phyloP scores from a whole-genome alignment of 2,329 filamentous ascomycete species.

The Scolecobasidium constrictum region DNA sequence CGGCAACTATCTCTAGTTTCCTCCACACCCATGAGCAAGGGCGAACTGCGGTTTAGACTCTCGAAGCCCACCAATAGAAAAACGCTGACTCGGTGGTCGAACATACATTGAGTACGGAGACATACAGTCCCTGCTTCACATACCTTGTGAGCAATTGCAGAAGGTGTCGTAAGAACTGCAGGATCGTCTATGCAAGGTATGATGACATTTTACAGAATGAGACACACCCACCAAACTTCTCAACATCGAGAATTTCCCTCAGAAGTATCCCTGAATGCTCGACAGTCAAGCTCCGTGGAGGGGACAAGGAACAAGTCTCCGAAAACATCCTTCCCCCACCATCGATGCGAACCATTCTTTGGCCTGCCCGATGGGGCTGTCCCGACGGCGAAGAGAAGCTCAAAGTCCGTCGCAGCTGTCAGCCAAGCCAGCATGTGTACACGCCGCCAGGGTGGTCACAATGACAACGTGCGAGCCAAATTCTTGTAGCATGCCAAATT shows the following conservation, averaged over 20 bases:
- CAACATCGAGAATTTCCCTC: too few species aligned
- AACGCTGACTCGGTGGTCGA: not conserved
- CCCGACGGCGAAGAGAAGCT: not conserved
- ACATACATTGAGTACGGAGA: slow-evolving; percentile 1
- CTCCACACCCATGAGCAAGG: not conserved
- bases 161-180: too few species aligned
- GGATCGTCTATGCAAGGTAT: not conserved
- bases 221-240: too few species aligned
- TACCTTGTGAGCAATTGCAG: too few species aligned
- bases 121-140: too few species aligned
- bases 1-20: not conserved
- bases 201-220: not conserved
- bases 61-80: not conserved
- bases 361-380: too few species aligned
- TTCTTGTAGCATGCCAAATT: too few species aligned
- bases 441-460: too few species aligned
- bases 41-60: not conserved
- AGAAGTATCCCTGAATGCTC: not conserved
- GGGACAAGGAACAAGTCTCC: not conserved
- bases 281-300: not conserved
- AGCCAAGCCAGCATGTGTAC: too few species aligned
- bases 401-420: not conserved
- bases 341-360: too few species aligned
- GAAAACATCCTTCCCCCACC: too few species aligned
- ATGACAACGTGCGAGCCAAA: too few species aligned